These are phyloP conservation scores for Penicillium pulvis DNA, from an alignment of 495 filamentous ascomycete species.

Conservation along the genomic window DNA sequence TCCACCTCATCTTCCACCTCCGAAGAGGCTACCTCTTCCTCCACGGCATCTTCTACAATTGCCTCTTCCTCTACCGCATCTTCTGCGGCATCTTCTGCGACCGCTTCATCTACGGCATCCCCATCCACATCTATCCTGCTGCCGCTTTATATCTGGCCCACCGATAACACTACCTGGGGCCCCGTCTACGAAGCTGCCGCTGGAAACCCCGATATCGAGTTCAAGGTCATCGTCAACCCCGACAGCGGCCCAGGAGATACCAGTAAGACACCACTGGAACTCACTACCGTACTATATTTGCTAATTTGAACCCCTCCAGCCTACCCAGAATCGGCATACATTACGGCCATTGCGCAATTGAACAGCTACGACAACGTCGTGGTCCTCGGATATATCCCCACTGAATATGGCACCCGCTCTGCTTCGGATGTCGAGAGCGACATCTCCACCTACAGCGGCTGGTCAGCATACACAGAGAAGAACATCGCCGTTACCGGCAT, in stretches of 20 bases:
- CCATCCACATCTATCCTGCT: constrained; percentile 36
- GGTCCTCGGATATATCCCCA: constrained; percentile 53
- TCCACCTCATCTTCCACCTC: background rate
- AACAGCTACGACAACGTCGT: constrained; percentile 45
- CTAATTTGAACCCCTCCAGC: background rate
- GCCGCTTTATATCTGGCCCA: constrained; percentile 54
- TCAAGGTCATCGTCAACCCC: constrained; percentile 51
- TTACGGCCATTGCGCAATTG: constrained; percentile 36
- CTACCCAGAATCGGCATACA: constrained; percentile 35
- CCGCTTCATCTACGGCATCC: background rate
- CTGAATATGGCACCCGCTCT: constrained; percentile 31
- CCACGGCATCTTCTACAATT: background rate
- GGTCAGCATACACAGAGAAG: constrained; percentile 32
- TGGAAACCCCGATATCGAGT: constrained; percentile 35
- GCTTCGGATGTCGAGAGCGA: constrained; percentile 35
- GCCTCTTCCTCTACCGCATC: background rate
- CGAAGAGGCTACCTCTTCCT: background rate
- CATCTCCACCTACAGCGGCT: constrained; percentile 44
- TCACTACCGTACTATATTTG: background rate
- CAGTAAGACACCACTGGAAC: constrained; percentile 11
- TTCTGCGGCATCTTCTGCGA: constrained; percentile 22
- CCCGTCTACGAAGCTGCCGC: constrained; percentile 39
- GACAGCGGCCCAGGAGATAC: constrained; percentile 45
- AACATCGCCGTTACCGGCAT: constrained; percentile 45
- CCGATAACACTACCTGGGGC: constrained; percentile 40